Base-by-base conservation (phyloP, 2,329 filamentous ascomycete genomes). In the Aspergillus sp. region DNA sequence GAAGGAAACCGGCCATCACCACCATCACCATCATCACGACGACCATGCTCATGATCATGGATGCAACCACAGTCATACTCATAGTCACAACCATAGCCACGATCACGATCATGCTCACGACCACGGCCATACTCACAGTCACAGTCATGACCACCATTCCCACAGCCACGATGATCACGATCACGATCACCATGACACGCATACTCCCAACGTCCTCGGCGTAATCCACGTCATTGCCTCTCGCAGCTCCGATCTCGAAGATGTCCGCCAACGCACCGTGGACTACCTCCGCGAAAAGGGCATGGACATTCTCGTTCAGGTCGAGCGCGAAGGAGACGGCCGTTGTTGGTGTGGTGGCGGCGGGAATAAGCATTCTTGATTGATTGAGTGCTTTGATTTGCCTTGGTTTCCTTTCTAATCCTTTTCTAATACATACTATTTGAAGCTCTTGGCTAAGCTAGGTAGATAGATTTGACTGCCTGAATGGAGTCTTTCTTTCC, bases 221-320 rank as follows among this genome's bases (percentile, higher is more conserved):
- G 89, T 95, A 1, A 93, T 97, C 62, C 94, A 97, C 71, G 85
- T 97, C 41, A 87, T 92, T 61, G 91, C 91, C 0, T 86, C 88
- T 0, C 84, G 86, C 23, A 86, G 84, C 2, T 87, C 89, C 2
- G 88, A 93, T 67, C 73, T 93, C 58, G 91, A 96, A 68, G 93
- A 97, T 63, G 91, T 97, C 5, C 83, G 91, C 54, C 86, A 91
- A 61, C 83, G 92, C n/a, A 89, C 93, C 0, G 81, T 84, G 48
- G 83, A 86, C 47, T 95, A 92, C 66, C 80, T 96, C 21, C 78
- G 83, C 7, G 85, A 85, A 54, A 85, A 90, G 65, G 86, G 87
- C 44, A 89, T 97, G 77, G 88, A 96, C 69, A 86, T 92, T 11
- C 87, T 96, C 25, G 85, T 97, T 5, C 94, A 97, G 76, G 90